Base-by-base conservation (phyloP, 306 rosid species). In the Quercus berberidifolia region DNA sequence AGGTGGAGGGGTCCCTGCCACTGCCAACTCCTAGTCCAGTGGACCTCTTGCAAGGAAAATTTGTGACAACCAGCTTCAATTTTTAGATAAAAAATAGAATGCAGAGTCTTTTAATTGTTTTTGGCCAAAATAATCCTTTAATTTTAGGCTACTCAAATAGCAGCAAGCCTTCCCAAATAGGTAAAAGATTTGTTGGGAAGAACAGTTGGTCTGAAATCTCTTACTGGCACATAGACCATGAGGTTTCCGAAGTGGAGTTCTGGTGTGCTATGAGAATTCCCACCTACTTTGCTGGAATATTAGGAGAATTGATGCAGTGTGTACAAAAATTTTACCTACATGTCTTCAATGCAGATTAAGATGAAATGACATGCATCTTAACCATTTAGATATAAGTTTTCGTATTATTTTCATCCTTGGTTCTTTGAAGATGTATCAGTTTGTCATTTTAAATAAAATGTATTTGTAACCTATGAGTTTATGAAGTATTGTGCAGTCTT, bases 11-110 rank as follows among this genome's bases (percentile, higher is more conserved):
- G 73, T 72, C 59, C 81, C 79, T 30, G 58, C 79, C 5, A 76
- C 92, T 23, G 85, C 88, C 63, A 77, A 75, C 82, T 73, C 86
- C 80, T 90, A 82, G 77, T 20, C 25, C 73, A 76, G 62, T 33
- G 12, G 69, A 28, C 69, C 69, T 62, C 69, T 62, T 26, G 14
- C 69, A 13, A 26, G 35, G 28, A 5, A 62, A 62, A 23, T 62
- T 18, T 25, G 19, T 14, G 15, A 3, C 15, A 46, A 46, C 4
- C 17, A 46, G 54, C 54, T 46, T 2, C 54, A 46, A 46, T 46
- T 46, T 46, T 46, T 46, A 46, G 17, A 11, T 12, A 46, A 9
- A 11, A 46, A 46, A 46, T 46, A 46, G 54, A 46, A 46, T 46
- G 54, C 54, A 11, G 4, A 25, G 21, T n/a, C 62, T 18, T 56